Conservation (phyloP, 2,329 filamentous ascomycete species). For the Venturia aucupariae region DNA sequence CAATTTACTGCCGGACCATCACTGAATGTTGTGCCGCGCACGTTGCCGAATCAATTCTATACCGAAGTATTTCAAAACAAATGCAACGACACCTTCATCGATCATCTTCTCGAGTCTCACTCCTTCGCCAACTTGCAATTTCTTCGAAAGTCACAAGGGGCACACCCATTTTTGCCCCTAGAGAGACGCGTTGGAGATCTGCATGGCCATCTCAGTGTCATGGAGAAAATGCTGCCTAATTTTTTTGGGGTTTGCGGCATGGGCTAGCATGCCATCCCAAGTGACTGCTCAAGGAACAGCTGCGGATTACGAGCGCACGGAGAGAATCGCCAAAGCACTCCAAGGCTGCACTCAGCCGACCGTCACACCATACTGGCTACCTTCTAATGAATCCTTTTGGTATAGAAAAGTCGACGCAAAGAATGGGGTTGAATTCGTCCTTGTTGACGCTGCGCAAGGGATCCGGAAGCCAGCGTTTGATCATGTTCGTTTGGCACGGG, state of each 20-base stretch:
- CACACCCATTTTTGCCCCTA: not conserved
- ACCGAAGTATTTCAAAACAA: not conserved
- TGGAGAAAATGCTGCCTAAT: not conserved
- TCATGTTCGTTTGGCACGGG: slow-evolving; percentile 17
- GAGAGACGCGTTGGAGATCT: not conserved
- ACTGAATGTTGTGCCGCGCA: not conserved
- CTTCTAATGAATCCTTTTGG: slow-evolving; percentile 17
- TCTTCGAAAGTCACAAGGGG: no score
- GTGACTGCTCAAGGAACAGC: not conserved
- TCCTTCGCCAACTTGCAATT: no score
- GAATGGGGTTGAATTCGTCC: slow-evolving; percentile 15
- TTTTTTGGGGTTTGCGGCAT: not conserved
- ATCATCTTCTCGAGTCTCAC: not conserved
- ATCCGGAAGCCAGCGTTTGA: slow-evolving; percentile 18
- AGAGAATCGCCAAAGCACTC: not conserved
- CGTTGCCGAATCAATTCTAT: not conserved
- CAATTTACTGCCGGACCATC: not conserved
- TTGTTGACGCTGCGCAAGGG: slow-evolving; percentile 16
- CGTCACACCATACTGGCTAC: slow-evolving; percentile 16
- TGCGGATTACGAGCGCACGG: not conserved
- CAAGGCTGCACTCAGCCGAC: not conserved
- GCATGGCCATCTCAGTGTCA: not conserved
- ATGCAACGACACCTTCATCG: not conserved
- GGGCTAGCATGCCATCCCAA: not conserved
- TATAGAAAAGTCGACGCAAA: slow-evolving; percentile 13